Percentiles rank a stretch among this genome's conserved stretches.
phyloP scores from a whole-genome alignment of 805 yeast genomes.

The Saturnispora serradocipensis region DNA sequence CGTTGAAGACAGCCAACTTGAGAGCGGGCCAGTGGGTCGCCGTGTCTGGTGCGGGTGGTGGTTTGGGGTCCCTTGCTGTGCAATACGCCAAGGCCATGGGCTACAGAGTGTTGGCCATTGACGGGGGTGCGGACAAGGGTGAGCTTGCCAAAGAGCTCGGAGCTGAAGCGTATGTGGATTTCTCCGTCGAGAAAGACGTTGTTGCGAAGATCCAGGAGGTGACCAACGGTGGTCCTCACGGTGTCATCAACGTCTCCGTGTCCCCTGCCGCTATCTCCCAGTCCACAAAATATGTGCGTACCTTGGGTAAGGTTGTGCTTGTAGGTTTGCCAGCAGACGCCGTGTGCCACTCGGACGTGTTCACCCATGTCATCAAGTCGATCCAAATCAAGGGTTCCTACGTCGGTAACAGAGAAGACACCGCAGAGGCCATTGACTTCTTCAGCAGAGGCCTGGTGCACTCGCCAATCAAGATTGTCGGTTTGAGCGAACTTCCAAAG shows the following conservation, averaged over 20 bases:
- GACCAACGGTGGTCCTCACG: slow-evolving; percentile 54
- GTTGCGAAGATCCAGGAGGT: slow-evolving; percentile 32
- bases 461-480: slow-evolving; percentile 65
- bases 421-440: slow-evolving; percentile 69
- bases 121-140: slow-evolving; percentile 65
- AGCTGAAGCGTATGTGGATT: slow-evolving; percentile 56
- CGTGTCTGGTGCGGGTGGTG: slow-evolving; percentile 77
- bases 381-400: slow-evolving; percentile 73
- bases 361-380: slow-evolving; percentile 65
- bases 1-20: slow-evolving; percentile 68
- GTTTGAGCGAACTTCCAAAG: slow-evolving; percentile 58
- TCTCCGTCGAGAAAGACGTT: slow-evolving; percentile 34
- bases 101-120: slow-evolving; percentile 60
- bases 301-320: slow-evolving; percentile 52
- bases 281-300: slow-evolving; percentile 50
- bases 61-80: slow-evolving; percentile 68
- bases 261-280: slow-evolving; percentile 44
- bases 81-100: slow-evolving; percentile 79
- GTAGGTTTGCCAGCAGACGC: slow-evolving; percentile 80
- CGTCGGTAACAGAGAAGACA: slow-evolving; percentile 86
- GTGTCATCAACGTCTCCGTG: slow-evolving; percentile 58
- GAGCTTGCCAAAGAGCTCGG: slow-evolving; percentile 45
- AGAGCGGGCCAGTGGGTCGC: slow-evolving; percentile 76
- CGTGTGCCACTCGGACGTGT: slow-evolving; percentile 59
- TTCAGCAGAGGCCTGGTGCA: slow-evolving; percentile 57